Conservation (phyloP, 371 early-diverging fungal species). For the Mucor saturninus region DNA sequence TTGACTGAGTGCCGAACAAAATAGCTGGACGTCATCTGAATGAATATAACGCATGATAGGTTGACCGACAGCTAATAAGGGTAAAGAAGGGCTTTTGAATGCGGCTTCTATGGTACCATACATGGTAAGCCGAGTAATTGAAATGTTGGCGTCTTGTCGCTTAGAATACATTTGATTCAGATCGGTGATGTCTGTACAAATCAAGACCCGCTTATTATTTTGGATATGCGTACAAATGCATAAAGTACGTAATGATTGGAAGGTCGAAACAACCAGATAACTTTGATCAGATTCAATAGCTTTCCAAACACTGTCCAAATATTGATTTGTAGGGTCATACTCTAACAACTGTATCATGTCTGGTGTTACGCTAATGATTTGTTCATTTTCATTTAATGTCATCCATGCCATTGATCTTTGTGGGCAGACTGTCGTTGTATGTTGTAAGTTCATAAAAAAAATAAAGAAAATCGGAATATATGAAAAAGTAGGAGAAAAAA, state of each 20-base stretch:
- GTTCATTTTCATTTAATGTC: conserved; percentile 11
- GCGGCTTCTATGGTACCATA: conserved; percentile 35
- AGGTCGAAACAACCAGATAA: neutral
- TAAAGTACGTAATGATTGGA: conserved; percentile 6
- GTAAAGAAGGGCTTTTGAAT: conserved; percentile 4
- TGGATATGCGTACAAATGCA: conserved; percentile 19
- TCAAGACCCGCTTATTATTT: conserved; percentile 1
- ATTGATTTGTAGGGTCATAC: conserved; percentile 16
- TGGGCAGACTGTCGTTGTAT: conserved; percentile 24
- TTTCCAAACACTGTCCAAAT: conserved; percentile 15
- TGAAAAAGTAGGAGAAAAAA: neutral
- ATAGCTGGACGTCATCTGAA: conserved; percentile 26
- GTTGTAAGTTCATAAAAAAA: conserved; percentile 6
- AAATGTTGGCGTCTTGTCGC: neutral
- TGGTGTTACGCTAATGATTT: conserved; percentile 13
- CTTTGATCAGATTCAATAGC: conserved; percentile 1
- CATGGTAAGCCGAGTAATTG: conserved; percentile 29
- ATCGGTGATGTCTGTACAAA: conserved; percentile 29
- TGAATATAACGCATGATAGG: conserved; percentile 37
- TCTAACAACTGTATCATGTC: conserved; percentile 23
- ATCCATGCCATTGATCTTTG: conserved; percentile 30
- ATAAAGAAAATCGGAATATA: conserved; percentile 3
- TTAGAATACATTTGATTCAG: conserved; percentile 14
- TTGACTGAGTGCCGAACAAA: conserved; percentile 22
- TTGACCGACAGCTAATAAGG: conserved; percentile 14